Evolutionary conservation across 257 asterid species (phyloP), one percentile per base, ranked within the genome.

Genomic region (Catharanthus roseus): DNA sequence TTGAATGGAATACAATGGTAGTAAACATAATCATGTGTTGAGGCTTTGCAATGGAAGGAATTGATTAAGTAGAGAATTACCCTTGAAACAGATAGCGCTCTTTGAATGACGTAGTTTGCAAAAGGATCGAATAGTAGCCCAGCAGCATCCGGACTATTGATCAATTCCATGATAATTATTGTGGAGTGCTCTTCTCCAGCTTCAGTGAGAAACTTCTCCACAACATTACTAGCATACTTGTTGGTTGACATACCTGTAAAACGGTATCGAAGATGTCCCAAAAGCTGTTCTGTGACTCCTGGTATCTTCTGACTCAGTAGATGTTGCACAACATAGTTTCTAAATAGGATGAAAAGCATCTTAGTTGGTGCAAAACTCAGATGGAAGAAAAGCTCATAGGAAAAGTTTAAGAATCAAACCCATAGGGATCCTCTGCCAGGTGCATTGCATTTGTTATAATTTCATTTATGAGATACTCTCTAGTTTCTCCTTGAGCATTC

Each of bases 291-390:
- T 6, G 84, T 76, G 42, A 79, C 86, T 64, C 75, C 78, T 5
- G 80, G 90, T 13, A 82, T 77, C 69, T 77, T 83, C 81, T 78
- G 51, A 8, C 84, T 91, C 34, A 90, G 79, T 70, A 90, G 81
- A 73, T 83, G 86, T 80, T 92, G 98, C 78, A 90, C 87, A 73
- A 92, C 98, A 53, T 90, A 92, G 83, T 92, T 92, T 50, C 98
- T 92, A 57, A 2, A 77, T 38, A 56, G 31, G 13, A 72, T 74
- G 70, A 44, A 78, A 66, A 45, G 26, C 6, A 10, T 13, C 36
- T 50, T 71, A 18, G 66, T 67, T 23, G 36, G 31, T 44, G 64
- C 21, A 21, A 57, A 70, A 44, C 70, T 57, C 41, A 44, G 5
- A 69, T 23, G 5, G 49, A 70, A 70, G 39, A 65, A 67, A 67